phyloP scores from a whole-genome alignment of 805 yeast species.

The Candida nitratophila region DNA sequence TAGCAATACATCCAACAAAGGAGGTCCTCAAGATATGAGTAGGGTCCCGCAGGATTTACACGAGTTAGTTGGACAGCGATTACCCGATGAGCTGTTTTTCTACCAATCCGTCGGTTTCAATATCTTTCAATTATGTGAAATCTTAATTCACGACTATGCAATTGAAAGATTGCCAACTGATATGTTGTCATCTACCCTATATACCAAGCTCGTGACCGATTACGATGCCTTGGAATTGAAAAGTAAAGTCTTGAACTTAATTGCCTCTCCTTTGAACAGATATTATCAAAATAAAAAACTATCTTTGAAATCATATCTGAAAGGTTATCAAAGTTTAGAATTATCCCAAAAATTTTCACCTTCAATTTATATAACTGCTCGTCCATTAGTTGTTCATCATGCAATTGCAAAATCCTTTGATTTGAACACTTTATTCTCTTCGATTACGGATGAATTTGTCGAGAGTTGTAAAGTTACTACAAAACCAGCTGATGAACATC shows the following conservation, averaged over 20 bases:
- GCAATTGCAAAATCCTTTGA: slow-evolving; percentile 25
- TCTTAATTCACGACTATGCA: slow-evolving; percentile 57
- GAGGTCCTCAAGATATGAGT: slow-evolving; percentile 11
- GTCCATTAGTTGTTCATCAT: slow-evolving; percentile 27
- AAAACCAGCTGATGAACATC: slow-evolving; percentile 18
- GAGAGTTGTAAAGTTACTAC: slow-evolving; percentile 11
- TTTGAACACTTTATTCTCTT: slow-evolving; percentile 22
- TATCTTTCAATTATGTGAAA: slow-evolving; percentile 55
- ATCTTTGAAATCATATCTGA: slow-evolving; percentile 32
- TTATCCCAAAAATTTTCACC: slow-evolving; percentile 50
- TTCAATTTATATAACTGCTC: slow-evolving; percentile 36
- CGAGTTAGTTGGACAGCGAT: slow-evolving; percentile 72
- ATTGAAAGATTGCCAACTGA: slow-evolving; percentile 63
- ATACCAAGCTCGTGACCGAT: slow-evolving; percentile 45
- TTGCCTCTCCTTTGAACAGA: slow-evolving; percentile 70
- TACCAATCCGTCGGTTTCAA: slow-evolving; percentile 75
- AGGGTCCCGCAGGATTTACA: slow-evolving; percentile 73
- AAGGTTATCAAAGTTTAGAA: slow-evolving; percentile 20
- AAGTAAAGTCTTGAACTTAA: slow-evolving; percentile 55
- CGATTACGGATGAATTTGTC: slow-evolving; percentile 25
- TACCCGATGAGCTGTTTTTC: slow-evolving; percentile 80
- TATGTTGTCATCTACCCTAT: slow-evolving; percentile 48
- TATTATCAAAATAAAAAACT: slow-evolving; percentile 75
- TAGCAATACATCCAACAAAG: slow-evolving; percentile 8
- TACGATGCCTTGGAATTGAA: slow-evolving; percentile 41